Percentiles rank a stretch among this genome's conserved stretches.
Conservation (phyloP, 2,329 filamentous ascomycete species). For the Fusarium acutatum region DNA sequence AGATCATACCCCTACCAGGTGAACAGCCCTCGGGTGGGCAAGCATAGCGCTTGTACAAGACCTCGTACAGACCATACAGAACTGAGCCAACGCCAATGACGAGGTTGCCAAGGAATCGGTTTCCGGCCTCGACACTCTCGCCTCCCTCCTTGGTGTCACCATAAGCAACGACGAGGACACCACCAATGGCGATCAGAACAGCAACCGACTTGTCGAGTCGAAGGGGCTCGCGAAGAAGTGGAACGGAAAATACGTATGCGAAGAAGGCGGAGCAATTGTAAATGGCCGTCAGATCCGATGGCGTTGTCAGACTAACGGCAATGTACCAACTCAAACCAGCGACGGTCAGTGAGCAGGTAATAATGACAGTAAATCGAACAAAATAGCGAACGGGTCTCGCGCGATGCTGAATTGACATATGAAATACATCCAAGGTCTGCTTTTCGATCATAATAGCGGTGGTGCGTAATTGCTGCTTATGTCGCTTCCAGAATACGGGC, state of each 20-base stretch:
- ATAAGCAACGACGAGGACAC: slow-evolving; percentile 95
- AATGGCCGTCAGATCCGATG: slow-evolving; percentile 94
- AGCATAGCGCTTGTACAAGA: slow-evolving; percentile 91
- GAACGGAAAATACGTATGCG: slow-evolving; percentile 95
- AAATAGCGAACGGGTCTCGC: slow-evolving; percentile 71
- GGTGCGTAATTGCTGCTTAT: slow-evolving; percentile 59
- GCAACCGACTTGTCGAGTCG: slow-evolving; percentile 86
- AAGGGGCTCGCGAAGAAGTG: slow-evolving; percentile 84
- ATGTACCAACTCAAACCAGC: slow-evolving; percentile 96
- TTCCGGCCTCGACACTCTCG: slow-evolving; percentile 63
- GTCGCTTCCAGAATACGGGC: slow-evolving; percentile 82
- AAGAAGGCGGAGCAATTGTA: slow-evolving; percentile 99
- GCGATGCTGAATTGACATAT: slow-evolving; percentile 47
- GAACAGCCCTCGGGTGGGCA: slow-evolving; percentile 91
- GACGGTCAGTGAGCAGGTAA: slow-evolving; percentile 87
- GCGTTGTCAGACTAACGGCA: slow-evolving; percentile 90
- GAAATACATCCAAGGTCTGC: slow-evolving; percentile 73
- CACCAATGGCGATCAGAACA: slow-evolving; percentile 85
- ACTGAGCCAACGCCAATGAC: slow-evolving; percentile 92
- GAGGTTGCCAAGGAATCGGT: slow-evolving; percentile 83
- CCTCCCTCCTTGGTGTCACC: slow-evolving; percentile 70
- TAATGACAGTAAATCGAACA: slow-evolving; percentile 77
- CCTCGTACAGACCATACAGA: slow-evolving; percentile 96
- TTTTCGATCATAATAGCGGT: slow-evolving; percentile 85
- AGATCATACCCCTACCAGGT: slow-evolving; percentile 90